Percentiles rank a stretch among this genome's conserved stretches.
Evolutionary conservation across 1,284 basidiomycete genomes (phyloP).

Genomic region (Ganoderma leucocontextum): DNA sequence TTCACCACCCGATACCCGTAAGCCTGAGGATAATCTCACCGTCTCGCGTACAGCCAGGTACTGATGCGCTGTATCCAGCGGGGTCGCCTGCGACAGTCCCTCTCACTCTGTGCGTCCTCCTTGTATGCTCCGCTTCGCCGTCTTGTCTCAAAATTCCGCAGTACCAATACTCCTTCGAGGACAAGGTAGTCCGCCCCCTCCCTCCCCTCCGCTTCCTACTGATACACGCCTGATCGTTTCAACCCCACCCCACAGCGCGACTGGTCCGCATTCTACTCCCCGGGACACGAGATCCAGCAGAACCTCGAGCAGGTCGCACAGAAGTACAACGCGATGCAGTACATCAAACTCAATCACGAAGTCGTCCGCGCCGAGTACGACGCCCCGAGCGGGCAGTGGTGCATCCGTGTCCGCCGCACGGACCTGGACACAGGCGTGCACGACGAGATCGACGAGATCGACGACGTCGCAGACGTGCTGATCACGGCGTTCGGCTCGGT

Average conservation of each 20-base stretch:
- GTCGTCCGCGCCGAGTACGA: constrained; percentile 58
- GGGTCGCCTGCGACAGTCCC: constrained; percentile 61
- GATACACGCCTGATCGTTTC: background rate
- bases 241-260: constrained; percentile 50
- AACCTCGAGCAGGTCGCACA: constrained; percentile 63
- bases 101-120: constrained; percentile 54
- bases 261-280: constrained; percentile 67
- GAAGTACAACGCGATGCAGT: constrained; percentile 61
- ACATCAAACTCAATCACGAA: constrained; percentile 63
- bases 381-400: constrained; percentile 61
- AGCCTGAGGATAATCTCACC: background rate
- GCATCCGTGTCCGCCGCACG: constrained; percentile 50
- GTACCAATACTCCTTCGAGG: constrained; percentile 68
- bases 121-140: background rate
- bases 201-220: too few relatives aligned
- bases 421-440: constrained; percentile 26
- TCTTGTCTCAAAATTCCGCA: constrained; percentile 33
- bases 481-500: constrained; percentile 58
- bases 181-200: constrained; percentile 50
- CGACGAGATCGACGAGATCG: constrained; percentile 60
- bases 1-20: constrained; percentile 45
- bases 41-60: background rate
- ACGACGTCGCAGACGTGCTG: constrained; percentile 60
- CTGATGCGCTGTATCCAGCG: constrained; percentile 47
- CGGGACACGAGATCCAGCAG: constrained; percentile 61